A percentile compares a stretch with the other conserved stretches of the same genome.
Conservation (phyloP, 768 basidiomycete genomes). For the Cystobasidiopsis lactophilus region DNA sequence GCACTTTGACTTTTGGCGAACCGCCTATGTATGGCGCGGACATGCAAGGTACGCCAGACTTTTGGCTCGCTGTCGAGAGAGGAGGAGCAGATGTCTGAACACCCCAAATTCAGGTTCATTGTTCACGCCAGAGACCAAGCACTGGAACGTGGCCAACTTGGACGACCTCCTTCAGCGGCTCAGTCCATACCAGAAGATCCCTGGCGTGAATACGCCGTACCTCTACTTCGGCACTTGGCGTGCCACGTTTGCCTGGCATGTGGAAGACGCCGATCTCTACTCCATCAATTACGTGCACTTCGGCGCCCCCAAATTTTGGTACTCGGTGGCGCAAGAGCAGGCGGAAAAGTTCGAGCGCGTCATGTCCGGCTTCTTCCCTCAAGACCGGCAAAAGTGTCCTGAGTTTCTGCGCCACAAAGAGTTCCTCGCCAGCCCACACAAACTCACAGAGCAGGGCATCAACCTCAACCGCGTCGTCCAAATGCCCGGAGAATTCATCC, state of each 20-base stretch:
- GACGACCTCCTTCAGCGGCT: slow-evolving; percentile 66
- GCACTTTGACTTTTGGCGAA: slow-evolving; percentile 65
- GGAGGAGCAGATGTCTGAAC: slow-evolving; percentile 28
- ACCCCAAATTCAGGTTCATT: slow-evolving; percentile 22
- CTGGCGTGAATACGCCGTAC: slow-evolving; percentile 92
- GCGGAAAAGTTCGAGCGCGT: slow-evolving; percentile 62
- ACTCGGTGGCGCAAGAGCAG: slow-evolving; percentile 73
- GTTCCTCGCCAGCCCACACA: slow-evolving; percentile 69
- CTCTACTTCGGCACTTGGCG: slow-evolving; percentile 99
- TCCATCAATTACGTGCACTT: slow-evolving; percentile 99
- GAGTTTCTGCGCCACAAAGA: slow-evolving; percentile 95
- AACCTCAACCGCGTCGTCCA: slow-evolving; percentile 70
- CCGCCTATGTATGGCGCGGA: slow-evolving; percentile 98
- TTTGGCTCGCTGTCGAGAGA: too few species aligned
- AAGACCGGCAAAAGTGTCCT: slow-evolving; percentile 58
- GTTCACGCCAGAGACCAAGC: slow-evolving; percentile 48
- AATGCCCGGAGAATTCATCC: slow-evolving; percentile 82
- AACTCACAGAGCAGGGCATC: slow-evolving; percentile 56
- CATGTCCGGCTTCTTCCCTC: slow-evolving; percentile 65
- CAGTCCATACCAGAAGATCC: slow-evolving; percentile 49
- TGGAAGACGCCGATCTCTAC: slow-evolving; percentile 98
- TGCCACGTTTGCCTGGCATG: slow-evolving; percentile 93
- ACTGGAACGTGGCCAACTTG: slow-evolving; percentile 88
- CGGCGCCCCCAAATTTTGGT: slow-evolving; percentile 87
- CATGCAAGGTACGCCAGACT: slow-evolving; percentile 50